Percentiles rank a stretch among this genome's conserved stretches.
Conservation (phyloP, 176 grass and related monocot genomes). For the Oryza brachyantha region DNA sequence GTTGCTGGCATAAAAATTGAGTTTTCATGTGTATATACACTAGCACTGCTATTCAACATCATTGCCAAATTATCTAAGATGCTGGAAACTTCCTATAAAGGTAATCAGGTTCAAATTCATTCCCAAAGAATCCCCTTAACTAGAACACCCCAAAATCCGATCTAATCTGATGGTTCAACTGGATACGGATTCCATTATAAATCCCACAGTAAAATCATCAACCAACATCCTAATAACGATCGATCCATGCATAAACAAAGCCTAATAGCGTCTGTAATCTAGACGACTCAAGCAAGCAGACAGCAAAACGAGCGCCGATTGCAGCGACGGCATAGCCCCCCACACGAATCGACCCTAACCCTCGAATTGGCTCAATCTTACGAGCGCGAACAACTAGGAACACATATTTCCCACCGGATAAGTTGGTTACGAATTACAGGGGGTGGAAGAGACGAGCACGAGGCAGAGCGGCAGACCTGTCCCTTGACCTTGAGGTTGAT, state of each 20-base stretch:
- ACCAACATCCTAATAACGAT: neutral
- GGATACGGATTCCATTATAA: neutral
- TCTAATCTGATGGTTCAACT: neutral
- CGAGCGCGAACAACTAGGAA: too few relatives aligned
- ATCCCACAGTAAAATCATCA: neutral
- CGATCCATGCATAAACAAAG: neutral
- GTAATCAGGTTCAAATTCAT: neutral
- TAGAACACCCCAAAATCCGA: neutral
- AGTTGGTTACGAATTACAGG: neutral
- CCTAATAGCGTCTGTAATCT: too few relatives aligned
- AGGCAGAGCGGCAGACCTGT: constrained; percentile 30
- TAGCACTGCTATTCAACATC: neutral
- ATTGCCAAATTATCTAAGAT: neutral
- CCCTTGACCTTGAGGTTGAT: constrained; percentile 85
- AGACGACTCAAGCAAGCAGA: neutral
- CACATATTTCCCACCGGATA: too few relatives aligned
- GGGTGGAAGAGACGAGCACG: neutral
- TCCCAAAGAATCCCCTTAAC: neutral
- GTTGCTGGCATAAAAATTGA: neutral
- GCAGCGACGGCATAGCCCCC: neutral
- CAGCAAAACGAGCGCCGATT: neutral
- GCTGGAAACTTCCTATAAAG: neutral
- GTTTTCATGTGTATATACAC: neutral
- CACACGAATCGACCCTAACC: too few relatives aligned
- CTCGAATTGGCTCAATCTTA: too few relatives aligned